Evolutionary conservation across 805 yeast species (phyloP).

Genomic region (Hanseniaspora mollemarum): DNA sequence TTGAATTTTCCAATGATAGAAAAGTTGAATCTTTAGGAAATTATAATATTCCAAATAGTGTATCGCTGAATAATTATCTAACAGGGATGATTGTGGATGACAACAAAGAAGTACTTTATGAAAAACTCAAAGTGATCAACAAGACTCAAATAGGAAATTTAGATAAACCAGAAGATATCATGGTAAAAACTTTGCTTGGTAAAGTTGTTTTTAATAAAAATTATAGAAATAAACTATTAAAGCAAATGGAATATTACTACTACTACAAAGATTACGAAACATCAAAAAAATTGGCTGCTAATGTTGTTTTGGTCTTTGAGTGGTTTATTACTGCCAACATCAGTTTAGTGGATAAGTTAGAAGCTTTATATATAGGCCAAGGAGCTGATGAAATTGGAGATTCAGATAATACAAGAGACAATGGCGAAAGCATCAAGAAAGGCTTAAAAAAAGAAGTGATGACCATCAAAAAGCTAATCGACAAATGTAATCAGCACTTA

Average conservation of each 20-base stretch:
- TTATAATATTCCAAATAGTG: conserved; percentile 12
- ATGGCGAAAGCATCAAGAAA: not conserved
- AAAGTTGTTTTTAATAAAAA: conserved; percentile 7
- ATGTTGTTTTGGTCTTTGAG: not conserved
- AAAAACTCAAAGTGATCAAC: not conserved
- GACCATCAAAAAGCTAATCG: not conserved
- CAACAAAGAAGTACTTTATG: not conserved
- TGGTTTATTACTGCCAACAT: conserved; percentile 1
- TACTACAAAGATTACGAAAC: conserved; percentile 3
- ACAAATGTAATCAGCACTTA: not conserved
- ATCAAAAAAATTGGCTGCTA: not conserved
- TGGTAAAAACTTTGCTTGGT: not conserved
- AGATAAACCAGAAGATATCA: not conserved
- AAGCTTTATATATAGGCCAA: not conserved
- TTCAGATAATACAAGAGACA: not conserved
- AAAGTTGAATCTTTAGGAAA: not conserved
- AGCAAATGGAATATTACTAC: conserved; percentile 15
- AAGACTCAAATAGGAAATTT: not conserved
- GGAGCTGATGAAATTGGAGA: not conserved
- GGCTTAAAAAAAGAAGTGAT: conserved; percentile 3
- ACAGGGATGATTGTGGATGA: not conserved
- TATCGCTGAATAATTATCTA: not conserved
- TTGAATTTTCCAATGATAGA: not conserved
- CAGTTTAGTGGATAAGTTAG: not conserved
- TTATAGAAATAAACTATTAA: conserved; percentile 10